Evolutionary conservation across 2,329 filamentous ascomycete genomes (phyloP), one percentile per base, ranked within the genome.

Genomic region (Dactylellina drechsleri): DNA sequence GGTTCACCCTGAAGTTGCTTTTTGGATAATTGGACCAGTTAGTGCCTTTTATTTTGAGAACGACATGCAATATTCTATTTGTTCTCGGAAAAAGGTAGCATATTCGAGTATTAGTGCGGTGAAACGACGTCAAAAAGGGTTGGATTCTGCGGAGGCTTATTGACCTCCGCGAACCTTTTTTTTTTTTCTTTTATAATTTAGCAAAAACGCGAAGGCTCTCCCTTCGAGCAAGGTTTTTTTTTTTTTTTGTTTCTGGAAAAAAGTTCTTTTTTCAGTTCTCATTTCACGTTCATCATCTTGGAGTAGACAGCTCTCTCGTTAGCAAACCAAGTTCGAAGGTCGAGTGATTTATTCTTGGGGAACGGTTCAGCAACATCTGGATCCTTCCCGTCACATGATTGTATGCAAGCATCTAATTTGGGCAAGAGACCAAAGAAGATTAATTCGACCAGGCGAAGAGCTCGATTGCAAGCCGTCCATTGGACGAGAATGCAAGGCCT

Each of bases 321-420:
- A 4, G 23, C 23, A 23, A 23, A 23, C n/a, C n/a, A n/a, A n/a
- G n/a, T n/a, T n/a, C 23, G 23, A 23, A 23, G 23, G 23, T 36
- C 31, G 6, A 36, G 31, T 7, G 10, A 36, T 36, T 36, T 36
- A 10, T 7, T 36, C 10, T 36, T 10, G 31, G 2, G 2, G 31
- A 10, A 36, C 31, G 31, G 10, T 36, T 36, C 10, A 36, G 31
- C 6, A 47, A 52, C 47, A 18, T 31, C 53, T 71, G 66, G 66
- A 71, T 71, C 66, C 66, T 71, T 71, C 26, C 53, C 31, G 53
- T 71, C 66, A 71, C 59, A n/a, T 71, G 66, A 71, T 16, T 36
- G 8, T n/a, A 50, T 62, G 59, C 57, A 36, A n/a, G 57, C 41
- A 26, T 8, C 59, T 53, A 43, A 40, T 62, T 62, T 53, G 31